phyloP scores from a whole-genome alignment of 768 basidiomycete species.

The Favolaschia claudopus region DNA sequence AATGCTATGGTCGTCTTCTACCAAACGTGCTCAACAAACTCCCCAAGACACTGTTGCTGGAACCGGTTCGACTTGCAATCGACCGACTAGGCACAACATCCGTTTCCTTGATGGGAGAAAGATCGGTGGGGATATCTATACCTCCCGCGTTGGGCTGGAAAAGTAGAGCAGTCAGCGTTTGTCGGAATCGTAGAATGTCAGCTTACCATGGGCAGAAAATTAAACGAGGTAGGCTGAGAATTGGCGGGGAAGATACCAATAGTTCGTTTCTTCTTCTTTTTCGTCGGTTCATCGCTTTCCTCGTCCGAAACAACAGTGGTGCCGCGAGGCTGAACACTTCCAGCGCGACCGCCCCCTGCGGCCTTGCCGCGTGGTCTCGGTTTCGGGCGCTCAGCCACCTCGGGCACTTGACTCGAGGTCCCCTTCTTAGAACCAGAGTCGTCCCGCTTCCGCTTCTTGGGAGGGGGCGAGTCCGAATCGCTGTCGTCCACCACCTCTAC shows the following conservation, averaged over 20 bases:
- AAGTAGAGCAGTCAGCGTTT: background rate
- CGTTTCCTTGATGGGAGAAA: conserved; percentile 72
- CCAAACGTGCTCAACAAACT: conserved; percentile 30
- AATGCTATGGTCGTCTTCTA: conserved; percentile 1
- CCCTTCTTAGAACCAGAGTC: background rate
- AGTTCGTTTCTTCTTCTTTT: conserved; percentile 76
- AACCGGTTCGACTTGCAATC: conserved; percentile 30
- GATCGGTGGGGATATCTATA: conserved; percentile 67
- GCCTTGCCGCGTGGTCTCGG: conserved; percentile 17
- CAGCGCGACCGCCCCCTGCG: conserved; percentile 24
- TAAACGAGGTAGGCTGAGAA: conserved; percentile 53
- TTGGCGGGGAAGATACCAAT: conserved; percentile 64
- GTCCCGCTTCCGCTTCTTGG: conserved; percentile 23
- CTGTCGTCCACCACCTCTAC: conserved; percentile 26
- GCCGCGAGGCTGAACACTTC: conserved; percentile 26
- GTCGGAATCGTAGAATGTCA: background rate
- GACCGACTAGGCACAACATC: conserved; percentile 58
- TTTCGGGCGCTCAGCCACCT: conserved; percentile 12
- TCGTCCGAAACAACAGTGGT: conserved; percentile 27
- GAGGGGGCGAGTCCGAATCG: conserved; percentile 16
- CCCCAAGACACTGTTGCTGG: conserved; percentile 38
- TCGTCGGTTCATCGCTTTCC: conserved; percentile 38
- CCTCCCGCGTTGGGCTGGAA: conserved; percentile 46
- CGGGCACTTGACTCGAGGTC: conserved; percentile 1
- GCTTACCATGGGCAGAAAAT: conserved; percentile 48